These are phyloP conservation scores for Fusarium sublunatum DNA, from an alignment of 2,329 filamentous ascomycete genomes.

Conservation along the genomic window DNA sequence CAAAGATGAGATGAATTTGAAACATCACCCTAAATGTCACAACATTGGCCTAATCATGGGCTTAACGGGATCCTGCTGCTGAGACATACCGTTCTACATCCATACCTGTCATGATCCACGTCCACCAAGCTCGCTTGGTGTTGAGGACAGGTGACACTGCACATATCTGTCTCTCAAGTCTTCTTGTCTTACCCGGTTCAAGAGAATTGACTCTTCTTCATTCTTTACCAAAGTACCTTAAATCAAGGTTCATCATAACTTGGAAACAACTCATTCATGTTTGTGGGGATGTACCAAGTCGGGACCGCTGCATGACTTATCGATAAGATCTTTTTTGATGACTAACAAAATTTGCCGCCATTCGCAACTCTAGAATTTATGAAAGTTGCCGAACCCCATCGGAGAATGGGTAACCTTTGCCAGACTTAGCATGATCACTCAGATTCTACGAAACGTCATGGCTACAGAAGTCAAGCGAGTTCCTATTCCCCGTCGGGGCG, in stretches of 20 bases:
- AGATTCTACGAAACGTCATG: slow-evolving; percentile 65
- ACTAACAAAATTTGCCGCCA: slow-evolving; percentile 37
- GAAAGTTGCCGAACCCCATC: slow-evolving; percentile 13
- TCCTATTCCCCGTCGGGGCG: slow-evolving; percentile 86
- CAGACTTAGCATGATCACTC: slow-evolving; percentile 47
- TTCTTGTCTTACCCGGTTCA: not conserved
- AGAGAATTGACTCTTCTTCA: not conserved
- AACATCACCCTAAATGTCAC: not conserved
- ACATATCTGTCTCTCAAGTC: not conserved
- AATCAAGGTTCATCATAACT: slow-evolving; percentile 1
- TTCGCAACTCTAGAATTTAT: slow-evolving; percentile 29
- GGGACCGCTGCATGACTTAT: slow-evolving; percentile 22
- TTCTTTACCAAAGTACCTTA: too few species aligned
- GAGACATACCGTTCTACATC: slow-evolving; percentile 2
- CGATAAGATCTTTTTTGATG: slow-evolving; percentile 41
- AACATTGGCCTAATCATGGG: not conserved
- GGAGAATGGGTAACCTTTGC: slow-evolving; percentile 19
- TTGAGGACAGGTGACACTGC: not conserved
- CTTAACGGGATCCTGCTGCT: not conserved
- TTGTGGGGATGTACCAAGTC: slow-evolving; percentile 10
- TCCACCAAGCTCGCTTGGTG: not conserved
- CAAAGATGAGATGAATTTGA: slow-evolving; percentile 5
- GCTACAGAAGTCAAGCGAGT: slow-evolving; percentile 72
- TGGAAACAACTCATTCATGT: not conserved
- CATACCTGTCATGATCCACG: not conserved